A percentile compares a stretch with the other conserved stretches of the same genome.
Evolutionary conservation across 345 rosid genomes (phyloP).

Genomic region (Populus ilicifolia): DNA sequence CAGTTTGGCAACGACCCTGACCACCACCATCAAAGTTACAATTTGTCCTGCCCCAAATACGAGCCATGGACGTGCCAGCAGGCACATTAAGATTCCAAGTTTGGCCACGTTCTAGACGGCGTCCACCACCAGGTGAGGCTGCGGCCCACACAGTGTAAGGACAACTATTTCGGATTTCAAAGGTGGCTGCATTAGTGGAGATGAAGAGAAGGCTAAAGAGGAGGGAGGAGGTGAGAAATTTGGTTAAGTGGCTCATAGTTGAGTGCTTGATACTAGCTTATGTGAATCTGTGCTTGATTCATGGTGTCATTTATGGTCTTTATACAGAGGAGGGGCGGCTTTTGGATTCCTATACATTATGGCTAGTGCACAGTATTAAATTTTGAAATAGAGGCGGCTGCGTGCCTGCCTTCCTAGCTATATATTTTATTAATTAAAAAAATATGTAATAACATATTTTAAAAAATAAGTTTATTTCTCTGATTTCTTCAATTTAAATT

Average conservation of each 20-base stretch:
- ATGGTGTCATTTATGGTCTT: background rate
- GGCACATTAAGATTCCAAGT: slow-evolving; percentile 1
- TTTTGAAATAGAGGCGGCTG: background rate
- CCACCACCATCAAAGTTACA: slow-evolving; percentile 14
- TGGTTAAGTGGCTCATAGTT: background rate
- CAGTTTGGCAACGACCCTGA: slow-evolving; percentile 15
- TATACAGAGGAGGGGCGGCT: background rate
- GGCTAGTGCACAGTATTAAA: background rate
- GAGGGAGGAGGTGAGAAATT: background rate
- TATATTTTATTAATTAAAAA: too few relatives aligned
- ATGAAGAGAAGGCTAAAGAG: background rate
- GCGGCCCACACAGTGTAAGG: slow-evolving; percentile 19
- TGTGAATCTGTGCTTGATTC: background rate
- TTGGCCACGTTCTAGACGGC: slow-evolving; percentile 3
- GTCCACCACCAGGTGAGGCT: slow-evolving; percentile 13
- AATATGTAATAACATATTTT: too few relatives aligned
- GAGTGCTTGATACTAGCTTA: background rate
- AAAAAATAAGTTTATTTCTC: too few relatives aligned
- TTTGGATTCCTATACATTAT: background rate
- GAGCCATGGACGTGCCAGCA: slow-evolving; percentile 9
- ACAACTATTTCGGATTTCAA: slow-evolving; percentile 5
- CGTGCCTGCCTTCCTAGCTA: too few relatives aligned
- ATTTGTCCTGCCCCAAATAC: slow-evolving; percentile 27
- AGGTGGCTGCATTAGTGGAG: slow-evolving; percentile 1
- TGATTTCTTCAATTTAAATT: too few relatives aligned